phyloP scores from a whole-genome alignment of 176 grass and related monocot species.

The Triticum monococcum region DNA sequence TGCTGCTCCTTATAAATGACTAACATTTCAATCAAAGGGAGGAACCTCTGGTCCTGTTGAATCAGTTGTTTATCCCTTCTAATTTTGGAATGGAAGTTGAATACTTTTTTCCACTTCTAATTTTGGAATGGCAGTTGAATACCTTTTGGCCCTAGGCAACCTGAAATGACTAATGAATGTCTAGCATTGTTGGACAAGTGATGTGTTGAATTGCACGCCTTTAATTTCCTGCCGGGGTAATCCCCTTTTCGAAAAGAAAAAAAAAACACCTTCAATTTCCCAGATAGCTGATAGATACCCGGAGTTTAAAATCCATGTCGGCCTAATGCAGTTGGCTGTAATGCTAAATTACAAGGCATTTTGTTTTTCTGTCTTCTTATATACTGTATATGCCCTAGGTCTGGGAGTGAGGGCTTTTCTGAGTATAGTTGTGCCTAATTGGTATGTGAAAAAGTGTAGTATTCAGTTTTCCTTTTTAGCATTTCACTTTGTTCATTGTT shows the following conservation, averaged over 20 bases:
- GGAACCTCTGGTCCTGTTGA: neutral
- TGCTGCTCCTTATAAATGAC: neutral
- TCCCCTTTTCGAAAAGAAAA: no score
- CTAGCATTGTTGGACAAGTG: neutral
- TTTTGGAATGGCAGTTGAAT: neutral
- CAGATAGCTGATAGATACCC: neutral
- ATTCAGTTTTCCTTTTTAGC: no score
- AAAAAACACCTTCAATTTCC: no score
- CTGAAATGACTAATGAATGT: neutral
- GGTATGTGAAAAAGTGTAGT: neutral
- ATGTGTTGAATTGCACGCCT: neutral
- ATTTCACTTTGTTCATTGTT: neutral
- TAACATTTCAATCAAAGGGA: neutral
- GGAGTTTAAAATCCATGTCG: neutral
- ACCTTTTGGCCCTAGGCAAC: no score
- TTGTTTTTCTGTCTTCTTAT: neutral
- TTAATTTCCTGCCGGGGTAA: neutral
- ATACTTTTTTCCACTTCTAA: neutral
- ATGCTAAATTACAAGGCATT: neutral
- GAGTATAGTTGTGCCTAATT: neutral
- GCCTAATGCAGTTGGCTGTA: neutral
- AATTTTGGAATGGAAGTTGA: neutral
- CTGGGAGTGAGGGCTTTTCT: neutral
- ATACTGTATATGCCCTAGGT: neutral
- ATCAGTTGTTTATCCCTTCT: slow-evolving; percentile 6